Conservation (phyloP, 257 asterid species). For the Ilex aquifolium region DNA sequence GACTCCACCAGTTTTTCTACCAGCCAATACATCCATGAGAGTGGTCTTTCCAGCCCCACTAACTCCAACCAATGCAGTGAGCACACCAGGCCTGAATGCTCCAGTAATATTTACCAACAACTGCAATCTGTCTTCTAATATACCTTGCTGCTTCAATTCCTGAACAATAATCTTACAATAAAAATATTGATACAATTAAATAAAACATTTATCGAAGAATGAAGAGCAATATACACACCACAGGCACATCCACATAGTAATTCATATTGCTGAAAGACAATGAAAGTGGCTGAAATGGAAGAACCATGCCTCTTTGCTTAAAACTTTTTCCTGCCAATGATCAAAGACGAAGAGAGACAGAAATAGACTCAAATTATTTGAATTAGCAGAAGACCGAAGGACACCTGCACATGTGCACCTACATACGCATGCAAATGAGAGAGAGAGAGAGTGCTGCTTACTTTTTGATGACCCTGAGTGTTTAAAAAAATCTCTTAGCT, state of each 20-base stretch:
- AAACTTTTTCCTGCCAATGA: conserved; percentile 65
- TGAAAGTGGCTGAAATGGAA: conserved; percentile 82
- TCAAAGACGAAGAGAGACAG: background rate
- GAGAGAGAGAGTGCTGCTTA: conserved; percentile 26
- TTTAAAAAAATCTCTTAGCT: conserved; percentile 74
- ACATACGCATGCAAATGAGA: background rate
- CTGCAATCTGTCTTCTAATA: conserved; percentile 68
- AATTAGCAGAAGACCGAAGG: too few species aligned
- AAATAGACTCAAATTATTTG: background rate
- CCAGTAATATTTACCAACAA: conserved; percentile 76
- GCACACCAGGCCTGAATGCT: conserved; percentile 90
- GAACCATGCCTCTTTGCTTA: conserved; percentile 82
- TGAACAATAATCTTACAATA: conserved; percentile 20
- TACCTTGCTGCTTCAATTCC: conserved; percentile 93
- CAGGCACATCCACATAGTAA: conserved; percentile 89
- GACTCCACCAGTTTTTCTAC: conserved; percentile 89
- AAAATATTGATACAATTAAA: background rate
- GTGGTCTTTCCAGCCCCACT: conserved; percentile 98
- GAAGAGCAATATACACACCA: conserved; percentile 41
- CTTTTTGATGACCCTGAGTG: conserved; percentile 84
- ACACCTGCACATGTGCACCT: too few species aligned
- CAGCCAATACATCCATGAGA: conserved; percentile 96
- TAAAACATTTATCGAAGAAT: conserved; percentile 11
- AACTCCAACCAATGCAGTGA: conserved; percentile 90
- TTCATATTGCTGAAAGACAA: conserved; percentile 80